Evolutionary conservation across 2,329 filamentous ascomycete species (phyloP).

Genomic region (Didymellaceae sp.): DNA sequence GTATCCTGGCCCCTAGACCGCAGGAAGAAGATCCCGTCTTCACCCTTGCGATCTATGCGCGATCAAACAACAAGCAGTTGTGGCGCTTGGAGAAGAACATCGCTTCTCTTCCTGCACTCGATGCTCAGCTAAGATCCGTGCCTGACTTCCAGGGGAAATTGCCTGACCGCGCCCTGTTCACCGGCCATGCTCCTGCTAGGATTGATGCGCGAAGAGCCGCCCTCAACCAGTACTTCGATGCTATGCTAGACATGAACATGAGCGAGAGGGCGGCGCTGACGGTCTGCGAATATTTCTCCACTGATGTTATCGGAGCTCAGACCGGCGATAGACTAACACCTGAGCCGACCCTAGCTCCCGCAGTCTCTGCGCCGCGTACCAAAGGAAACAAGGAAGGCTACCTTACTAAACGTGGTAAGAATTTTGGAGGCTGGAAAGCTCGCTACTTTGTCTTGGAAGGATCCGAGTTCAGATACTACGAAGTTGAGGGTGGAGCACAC

Average conservation of each 20-base stretch:
- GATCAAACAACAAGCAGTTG: slow-evolving; percentile 77
- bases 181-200: slow-evolving; percentile 89
- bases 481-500: slow-evolving; percentile 87
- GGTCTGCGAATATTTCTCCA: slow-evolving; percentile 85
- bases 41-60: slow-evolving; percentile 82
- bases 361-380: slow-evolving; percentile 54
- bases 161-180: slow-evolving; percentile 86
- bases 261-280: slow-evolving; percentile 78
- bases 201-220: slow-evolving; percentile 84
- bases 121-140: slow-evolving; percentile 78
- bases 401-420: slow-evolving; percentile 95
- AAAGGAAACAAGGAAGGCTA: slow-evolving; percentile 84
- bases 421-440: slow-evolving; percentile 98
- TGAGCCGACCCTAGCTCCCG: slow-evolving; percentile 58
- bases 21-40: slow-evolving; percentile 94
- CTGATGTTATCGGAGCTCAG: slow-evolving; percentile 66
- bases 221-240: slow-evolving; percentile 84
- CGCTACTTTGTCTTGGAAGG: slow-evolving; percentile 74
- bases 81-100: slow-evolving; percentile 97
- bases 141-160: slow-evolving; percentile 75
- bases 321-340: slow-evolving; percentile 61
- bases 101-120: slow-evolving; percentile 77
- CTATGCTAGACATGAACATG: slow-evolving; percentile 81
- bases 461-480: slow-evolving; percentile 84
- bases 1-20: slow-evolving; percentile 78